Percentiles rank a stretch among this genome's conserved stretches.
These are phyloP conservation scores for Neopestalotiopsis clavispora DNA, from an alignment of 2,329 filamentous ascomycete genomes.

Conservation along the genomic window DNA sequence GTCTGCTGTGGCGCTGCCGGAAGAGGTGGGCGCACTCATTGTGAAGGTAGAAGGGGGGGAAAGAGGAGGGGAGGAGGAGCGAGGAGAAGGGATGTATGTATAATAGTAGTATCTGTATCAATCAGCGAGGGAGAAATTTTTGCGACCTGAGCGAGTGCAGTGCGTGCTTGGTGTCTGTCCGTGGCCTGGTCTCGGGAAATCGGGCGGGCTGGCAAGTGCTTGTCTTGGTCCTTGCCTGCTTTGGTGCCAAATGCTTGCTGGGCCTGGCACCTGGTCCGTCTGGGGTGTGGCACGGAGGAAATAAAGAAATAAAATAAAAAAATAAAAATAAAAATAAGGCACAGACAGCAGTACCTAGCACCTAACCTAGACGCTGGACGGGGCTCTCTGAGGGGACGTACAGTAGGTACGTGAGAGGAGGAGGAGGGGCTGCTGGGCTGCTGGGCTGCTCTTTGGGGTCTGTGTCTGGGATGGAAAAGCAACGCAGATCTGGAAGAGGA, in stretches of 20 bases:
- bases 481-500: constrained; percentile 17
- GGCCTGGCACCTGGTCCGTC: background rate
- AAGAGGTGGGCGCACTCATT: constrained; percentile 40
- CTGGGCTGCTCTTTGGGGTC: background rate
- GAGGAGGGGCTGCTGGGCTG: background rate
- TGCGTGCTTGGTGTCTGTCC: background rate
- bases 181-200: background rate
- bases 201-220: background rate
- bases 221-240: too few species aligned
- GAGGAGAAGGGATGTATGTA: background rate
- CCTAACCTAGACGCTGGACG: background rate
- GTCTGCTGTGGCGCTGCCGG: constrained; percentile 38
- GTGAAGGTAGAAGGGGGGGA: constrained; percentile 36
- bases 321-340: too few species aligned
- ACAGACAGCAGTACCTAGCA: background rate
- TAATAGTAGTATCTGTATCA: constrained; percentile 15
- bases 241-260: background rate
- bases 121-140: constrained; percentile 16
- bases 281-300: constrained; percentile 16
- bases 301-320: background rate
- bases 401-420: background rate
- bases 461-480: background rate
- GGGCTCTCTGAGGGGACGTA: background rate
- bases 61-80: constrained; percentile 34
- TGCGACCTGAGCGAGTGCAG: background rate